Evolutionary conservation across 306 rosid genomes (phyloP).

Genomic region (Quercus wislizeni): DNA sequence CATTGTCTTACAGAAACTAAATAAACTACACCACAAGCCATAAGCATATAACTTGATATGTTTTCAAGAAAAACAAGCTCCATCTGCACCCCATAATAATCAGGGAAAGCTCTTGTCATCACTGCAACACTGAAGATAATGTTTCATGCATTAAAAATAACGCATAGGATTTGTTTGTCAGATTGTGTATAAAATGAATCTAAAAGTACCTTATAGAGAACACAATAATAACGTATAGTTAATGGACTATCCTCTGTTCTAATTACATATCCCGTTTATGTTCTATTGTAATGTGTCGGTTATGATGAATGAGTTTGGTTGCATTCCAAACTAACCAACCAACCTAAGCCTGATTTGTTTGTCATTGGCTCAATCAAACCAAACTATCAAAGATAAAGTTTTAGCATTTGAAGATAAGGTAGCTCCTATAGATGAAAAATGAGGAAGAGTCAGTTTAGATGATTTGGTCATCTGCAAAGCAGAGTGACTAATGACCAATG

Average conservation of each 20-base stretch:
- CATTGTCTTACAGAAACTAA: conserved; percentile 48
- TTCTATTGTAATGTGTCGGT: neutral
- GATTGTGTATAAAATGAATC: neutral
- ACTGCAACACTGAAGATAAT: conserved; percentile 59
- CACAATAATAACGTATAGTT: neutral
- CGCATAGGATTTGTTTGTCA: neutral
- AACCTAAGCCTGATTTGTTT: neutral
- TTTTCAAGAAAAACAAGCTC: conserved; percentile 55
- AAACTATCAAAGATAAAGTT: neutral
- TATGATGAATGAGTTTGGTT: neutral
- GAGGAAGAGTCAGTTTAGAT: too few species aligned
- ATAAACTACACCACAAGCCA: conserved; percentile 68
- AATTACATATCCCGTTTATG: neutral
- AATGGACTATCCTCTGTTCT: neutral
- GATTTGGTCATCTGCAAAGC: too few species aligned
- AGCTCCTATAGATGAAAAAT: too few species aligned
- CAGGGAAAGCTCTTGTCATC: conserved; percentile 84
- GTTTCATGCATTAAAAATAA: conserved; percentile 17
- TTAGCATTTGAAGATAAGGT: neutral
- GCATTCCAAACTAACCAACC: neutral
- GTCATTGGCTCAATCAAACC: neutral
- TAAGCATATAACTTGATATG: conserved; percentile 71
- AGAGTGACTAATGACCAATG: too few species aligned
- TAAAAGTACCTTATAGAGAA: neutral
- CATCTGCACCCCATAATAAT: conserved; percentile 23